Conservation (phyloP, 2,329 filamentous ascomycete species). For the Xylariaceae sp. region DNA sequence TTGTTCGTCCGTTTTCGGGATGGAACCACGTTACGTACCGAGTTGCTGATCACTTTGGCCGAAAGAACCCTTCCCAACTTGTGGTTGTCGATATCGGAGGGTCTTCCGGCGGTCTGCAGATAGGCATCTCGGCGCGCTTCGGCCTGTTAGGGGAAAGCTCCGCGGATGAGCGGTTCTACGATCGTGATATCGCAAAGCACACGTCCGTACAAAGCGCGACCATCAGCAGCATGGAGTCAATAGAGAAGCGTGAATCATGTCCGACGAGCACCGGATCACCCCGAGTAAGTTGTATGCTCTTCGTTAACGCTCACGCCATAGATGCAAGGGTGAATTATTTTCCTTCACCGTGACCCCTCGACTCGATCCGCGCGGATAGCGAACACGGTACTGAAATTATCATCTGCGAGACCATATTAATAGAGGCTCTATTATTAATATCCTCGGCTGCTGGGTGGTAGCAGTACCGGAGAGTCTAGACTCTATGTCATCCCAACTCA, state of each 20-base stretch:
- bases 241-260: too few relatives aligned
- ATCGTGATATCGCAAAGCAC: not conserved
- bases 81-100: slow-evolving; percentile 7
- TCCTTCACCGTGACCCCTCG: not conserved
- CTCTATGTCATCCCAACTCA: not conserved
- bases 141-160: not conserved
- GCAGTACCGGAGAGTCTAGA: slow-evolving; percentile 4
- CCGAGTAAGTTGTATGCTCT: too few relatives aligned
- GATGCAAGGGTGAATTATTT: not conserved
- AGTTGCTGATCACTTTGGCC: too few relatives aligned
- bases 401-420: not conserved
- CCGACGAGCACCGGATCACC: too few relatives aligned
- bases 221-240: too few relatives aligned
- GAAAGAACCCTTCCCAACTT: not conserved
- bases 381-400: not conserved
- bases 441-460: not conserved
- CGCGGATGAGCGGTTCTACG: not conserved
- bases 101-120: slow-evolving; percentile 10
- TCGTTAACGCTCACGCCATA: not conserved
- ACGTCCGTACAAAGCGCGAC: too few relatives aligned
- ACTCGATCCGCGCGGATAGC: not conserved
- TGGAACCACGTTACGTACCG: too few relatives aligned
- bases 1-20: too few relatives aligned
- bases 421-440: too few relatives aligned
- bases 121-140: not conserved